phyloP scores from a whole-genome alignment of 495 filamentous ascomycete species.

The Podospora anserina region DNA sequence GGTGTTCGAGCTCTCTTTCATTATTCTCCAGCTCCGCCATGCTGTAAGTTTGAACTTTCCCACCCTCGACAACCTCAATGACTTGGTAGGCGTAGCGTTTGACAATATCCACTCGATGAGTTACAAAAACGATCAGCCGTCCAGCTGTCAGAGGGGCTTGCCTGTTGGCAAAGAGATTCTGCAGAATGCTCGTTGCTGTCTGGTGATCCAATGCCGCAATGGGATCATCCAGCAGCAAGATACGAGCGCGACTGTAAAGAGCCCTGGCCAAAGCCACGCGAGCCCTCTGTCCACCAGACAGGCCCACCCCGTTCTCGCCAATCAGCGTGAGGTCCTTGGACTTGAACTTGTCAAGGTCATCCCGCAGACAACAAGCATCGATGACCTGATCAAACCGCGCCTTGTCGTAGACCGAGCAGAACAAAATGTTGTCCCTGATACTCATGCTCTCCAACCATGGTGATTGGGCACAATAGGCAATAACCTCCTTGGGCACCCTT shows the following conservation, averaged over 20 bases:
- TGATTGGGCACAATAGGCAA: constrained; percentile 79
- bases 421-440: constrained; percentile 80
- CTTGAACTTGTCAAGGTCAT: constrained; percentile 85
- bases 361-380: constrained; percentile 84
- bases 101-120: constrained; percentile 72
- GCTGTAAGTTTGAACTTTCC: constrained; percentile 50
- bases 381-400: constrained; percentile 84
- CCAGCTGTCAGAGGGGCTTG: constrained; percentile 58
- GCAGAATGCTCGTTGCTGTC: constrained; percentile 69
- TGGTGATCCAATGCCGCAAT: constrained; percentile 90
- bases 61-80: constrained; percentile 58
- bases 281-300: constrained; percentile 94
- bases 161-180: constrained; percentile 55
- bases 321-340: constrained; percentile 93
- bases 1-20: constrained; percentile 26
- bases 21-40: constrained; percentile 27
- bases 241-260: constrained; percentile 86
- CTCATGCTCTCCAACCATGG: constrained; percentile 94
- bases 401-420: constrained; percentile 69
- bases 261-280: constrained; percentile 88
- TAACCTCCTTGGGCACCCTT: constrained; percentile 59
- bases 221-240: constrained; percentile 93
- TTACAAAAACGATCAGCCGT: constrained; percentile 68
- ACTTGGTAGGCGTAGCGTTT: constrained; percentile 63
- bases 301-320: constrained; percentile 91